Evolutionary conservation across 2,329 filamentous ascomycete species (phyloP).

Genomic region (Sclerotinia spermophila): DNA sequence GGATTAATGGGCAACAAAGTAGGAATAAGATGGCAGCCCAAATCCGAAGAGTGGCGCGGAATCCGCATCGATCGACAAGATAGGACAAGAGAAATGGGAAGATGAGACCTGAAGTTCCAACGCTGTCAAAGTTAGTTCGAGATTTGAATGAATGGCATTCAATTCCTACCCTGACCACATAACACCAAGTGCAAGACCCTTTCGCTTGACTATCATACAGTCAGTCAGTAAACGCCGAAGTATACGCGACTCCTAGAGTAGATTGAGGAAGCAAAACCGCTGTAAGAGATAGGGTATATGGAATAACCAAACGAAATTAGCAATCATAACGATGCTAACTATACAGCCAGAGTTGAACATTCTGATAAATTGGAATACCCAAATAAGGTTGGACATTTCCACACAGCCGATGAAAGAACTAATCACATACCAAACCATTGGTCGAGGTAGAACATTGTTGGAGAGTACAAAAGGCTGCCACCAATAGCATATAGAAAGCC

Average conservation of each 20-base stretch:
- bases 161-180: constrained; percentile 41
- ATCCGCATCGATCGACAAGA: constrained; percentile 43
- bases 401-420: neutral
- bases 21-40: constrained; percentile 41
- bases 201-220: constrained; percentile 36
- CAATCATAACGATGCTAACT: neutral
- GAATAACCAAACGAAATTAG: neutral
- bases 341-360: neutral
- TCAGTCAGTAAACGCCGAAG: neutral
- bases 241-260: neutral
- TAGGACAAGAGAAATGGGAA: constrained; percentile 41
- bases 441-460: constrained; percentile 43
- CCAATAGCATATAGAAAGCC: constrained; percentile 46
- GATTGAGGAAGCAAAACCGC: neutral
- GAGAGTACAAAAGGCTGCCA: constrained; percentile 41
- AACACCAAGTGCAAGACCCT: constrained; percentile 48
- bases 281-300: neutral
- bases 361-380: neutral
- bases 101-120: constrained; percentile 28
- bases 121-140: constrained; percentile 8
- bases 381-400: neutral
- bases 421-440: constrained; percentile 43
- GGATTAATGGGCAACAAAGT: constrained; percentile 46
- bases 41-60: constrained; percentile 39
- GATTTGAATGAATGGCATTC: neutral